Evolutionary conservation across 805 yeast species (phyloP).

Genomic region (Candida oleophila): DNA sequence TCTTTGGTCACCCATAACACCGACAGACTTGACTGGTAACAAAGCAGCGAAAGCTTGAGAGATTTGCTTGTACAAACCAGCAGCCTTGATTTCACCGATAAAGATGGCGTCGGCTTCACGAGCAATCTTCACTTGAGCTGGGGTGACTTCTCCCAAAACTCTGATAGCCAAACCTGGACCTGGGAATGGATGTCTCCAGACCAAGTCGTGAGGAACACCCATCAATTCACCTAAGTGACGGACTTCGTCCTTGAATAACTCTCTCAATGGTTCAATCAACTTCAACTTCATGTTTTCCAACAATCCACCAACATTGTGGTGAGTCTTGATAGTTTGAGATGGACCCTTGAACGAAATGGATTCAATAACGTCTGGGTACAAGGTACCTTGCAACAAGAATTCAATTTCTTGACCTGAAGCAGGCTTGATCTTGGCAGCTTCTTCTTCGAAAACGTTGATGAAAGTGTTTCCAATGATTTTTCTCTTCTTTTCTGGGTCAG

Average conservation of each 20-base stretch:
- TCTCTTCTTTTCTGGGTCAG: constrained; percentile 98
- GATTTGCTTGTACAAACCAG: constrained; percentile 88
- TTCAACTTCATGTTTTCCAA: constrained; percentile 97
- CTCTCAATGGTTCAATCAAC: constrained; percentile 97
- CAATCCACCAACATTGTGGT: constrained; percentile 98
- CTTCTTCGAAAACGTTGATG: constrained; percentile 94
- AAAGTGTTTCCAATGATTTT: constrained; percentile 98
- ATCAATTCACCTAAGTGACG: constrained; percentile 91
- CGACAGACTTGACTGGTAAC: constrained; percentile 96
- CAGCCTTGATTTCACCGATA: constrained; percentile 92
- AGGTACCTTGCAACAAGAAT: constrained; percentile 92
- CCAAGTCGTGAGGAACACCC: constrained; percentile 95
- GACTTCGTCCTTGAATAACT: constrained; percentile 98
- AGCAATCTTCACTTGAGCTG: constrained; percentile 90
- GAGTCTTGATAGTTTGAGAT: constrained; percentile 98
- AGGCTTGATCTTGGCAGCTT: constrained; percentile 89
- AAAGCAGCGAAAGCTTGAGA: constrained; percentile 98
- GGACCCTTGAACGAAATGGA: constrained; percentile 99
- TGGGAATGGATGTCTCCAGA: constrained; percentile 99
- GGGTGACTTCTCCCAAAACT: constrained; percentile 95
- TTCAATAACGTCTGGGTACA: constrained; percentile 98
- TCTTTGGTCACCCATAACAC: constrained; percentile 99
- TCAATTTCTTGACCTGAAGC: constrained; percentile 87
- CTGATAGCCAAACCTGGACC: constrained; percentile 99
- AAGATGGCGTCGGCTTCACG: constrained; percentile 95